Evolutionary conservation across 2,329 filamentous ascomycete genomes (phyloP), one percentile per base, ranked within the genome.

Genomic region (Coniochaeta pulveracea): DNA sequence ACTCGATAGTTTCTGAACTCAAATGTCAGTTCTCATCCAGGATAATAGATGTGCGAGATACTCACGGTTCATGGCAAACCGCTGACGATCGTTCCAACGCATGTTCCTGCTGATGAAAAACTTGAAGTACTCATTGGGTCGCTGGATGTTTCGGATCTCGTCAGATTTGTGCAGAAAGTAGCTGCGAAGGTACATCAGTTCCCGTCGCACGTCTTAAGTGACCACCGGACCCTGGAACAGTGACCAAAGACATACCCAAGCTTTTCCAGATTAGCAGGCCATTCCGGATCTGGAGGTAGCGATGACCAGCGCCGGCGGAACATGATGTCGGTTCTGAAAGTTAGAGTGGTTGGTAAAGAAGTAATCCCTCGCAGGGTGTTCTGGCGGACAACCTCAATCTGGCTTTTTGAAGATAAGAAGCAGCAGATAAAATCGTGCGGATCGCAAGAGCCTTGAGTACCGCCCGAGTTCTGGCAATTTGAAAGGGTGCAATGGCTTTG

Each of bases 121-220:
- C 44, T 83, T 71, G 62, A 85, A 93, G 49, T 77, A 79, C 42
- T 69, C 63, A 18, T 79, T 66, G 0, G 80, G 76, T 22, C 85
- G 61, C 15, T 69, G 61, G 35, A 83, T 78, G 39, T 66, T 76
- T 30, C 82, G 76, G 40, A 94, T 71, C 47, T 89, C 75, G 43
- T 89, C 84, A 1, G 76, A 56, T 0, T 77, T 66, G 44, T 84
- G 86, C 57, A 93, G 57, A 51, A 84, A 88, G 56, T 86, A 93
- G 26, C 85, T 88, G 38, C 14, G n/a, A 26, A n/a, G n/a, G n/a
- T n/a, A n/a, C n/a, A n/a, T n/a, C n/a, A n/a, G n/a, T n/a, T n/a
- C n/a, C n/a, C n/a, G n/a, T n/a, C n/a, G n/a, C 4, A 16, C 14
- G 7, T 4, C 4, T 9, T 34, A 28, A 37, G 33, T 34, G 22